Evolutionary conservation across 257 asterid genomes (phyloP).

Genomic region (Ocimum tenuiflorum): DNA sequence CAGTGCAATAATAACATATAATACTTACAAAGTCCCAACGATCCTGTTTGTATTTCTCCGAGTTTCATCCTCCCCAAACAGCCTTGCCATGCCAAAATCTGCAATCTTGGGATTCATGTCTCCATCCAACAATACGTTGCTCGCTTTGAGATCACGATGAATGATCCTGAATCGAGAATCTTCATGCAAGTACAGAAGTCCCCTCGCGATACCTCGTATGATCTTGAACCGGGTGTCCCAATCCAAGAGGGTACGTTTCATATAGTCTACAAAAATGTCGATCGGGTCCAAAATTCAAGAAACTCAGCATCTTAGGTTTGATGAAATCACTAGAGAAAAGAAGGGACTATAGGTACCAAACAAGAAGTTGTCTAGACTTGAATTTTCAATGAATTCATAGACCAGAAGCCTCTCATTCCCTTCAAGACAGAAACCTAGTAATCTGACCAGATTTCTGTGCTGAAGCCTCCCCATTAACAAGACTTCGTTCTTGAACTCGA

Average conservation of each 20-base stretch:
- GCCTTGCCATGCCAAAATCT: slow-evolving; percentile 49
- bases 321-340: no score
- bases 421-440: slow-evolving; percentile 25
- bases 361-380: slow-evolving; percentile 28
- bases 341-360: slow-evolving; percentile 23
- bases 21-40: slow-evolving; percentile 47
- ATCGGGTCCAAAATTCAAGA: no score
- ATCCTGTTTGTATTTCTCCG: slow-evolving; percentile 28
- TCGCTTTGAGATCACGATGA: slow-evolving; percentile 44
- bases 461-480: slow-evolving; percentile 26
- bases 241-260: slow-evolving; percentile 6
- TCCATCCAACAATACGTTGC: slow-evolving; percentile 38
- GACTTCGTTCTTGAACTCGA: slow-evolving; percentile 28
- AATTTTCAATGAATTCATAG: slow-evolving; percentile 23
- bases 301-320: not conserved
- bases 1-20: no score
- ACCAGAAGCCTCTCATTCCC: slow-evolving; percentile 15
- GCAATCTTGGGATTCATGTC: slow-evolving; percentile 51
- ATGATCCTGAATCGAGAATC: slow-evolving; percentile 39
- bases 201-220: slow-evolving; percentile 32
- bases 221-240: slow-evolving; percentile 36
- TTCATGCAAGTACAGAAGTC: slow-evolving; percentile 36
- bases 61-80: slow-evolving; percentile 31
- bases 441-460: slow-evolving; percentile 28
- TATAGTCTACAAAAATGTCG: not conserved